Base-by-base conservation (phyloP, 805 yeast species). In the Dipodascus geniculatus region DNA sequence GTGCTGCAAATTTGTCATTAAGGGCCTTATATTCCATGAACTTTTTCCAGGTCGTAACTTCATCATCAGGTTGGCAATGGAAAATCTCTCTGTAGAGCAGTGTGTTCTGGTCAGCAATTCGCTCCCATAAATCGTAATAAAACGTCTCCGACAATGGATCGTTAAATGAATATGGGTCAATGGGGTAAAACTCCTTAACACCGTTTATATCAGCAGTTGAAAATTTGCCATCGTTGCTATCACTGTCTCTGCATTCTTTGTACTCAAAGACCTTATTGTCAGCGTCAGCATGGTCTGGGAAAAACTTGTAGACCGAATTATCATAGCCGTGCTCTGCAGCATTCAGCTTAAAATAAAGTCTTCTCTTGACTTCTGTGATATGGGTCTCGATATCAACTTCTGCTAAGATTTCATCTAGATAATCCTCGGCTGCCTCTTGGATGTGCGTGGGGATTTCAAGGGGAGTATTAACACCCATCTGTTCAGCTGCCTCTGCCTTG, bases 61-160 rank as follows among this genome's bases (percentile, higher is more conserved):
- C 74, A 65, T 91, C 88, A 68, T 93, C 99, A 0, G 99, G 99
- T 65, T 95, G 99, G 57, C 87, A 81, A 58, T 90, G 90, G 76
- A 93, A 93, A 1, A 93, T 86, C 66, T 84, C 74, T 56, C 96
- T 75, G 71, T 79, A 93, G 1, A 95, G 71, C 55, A 79, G 74
- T 0, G 98, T 88, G 63, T 93, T 93, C 61, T 90, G 76, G 52
- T 84, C 72, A 0, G 99, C 97, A 61, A 79, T 80, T 3, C 83
- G 83, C 1, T 61, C 61, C 96, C 96, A 91, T 4, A 83, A 66
- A 60, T 88, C 96, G 60, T 86, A 90, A 62, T 81, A 87, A 65
- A 93, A 93, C 1, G 78, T 79, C n/a, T 79, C 84, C 55, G 77
- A 80, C 50, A 93, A 65, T 0, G 99, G 99, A 68, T 93, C 99